A percentile compares a stretch with the other conserved stretches of the same genome.
Conservation (phyloP, 768 basidiomycete species). For the Tricholoma matsutake region DNA sequence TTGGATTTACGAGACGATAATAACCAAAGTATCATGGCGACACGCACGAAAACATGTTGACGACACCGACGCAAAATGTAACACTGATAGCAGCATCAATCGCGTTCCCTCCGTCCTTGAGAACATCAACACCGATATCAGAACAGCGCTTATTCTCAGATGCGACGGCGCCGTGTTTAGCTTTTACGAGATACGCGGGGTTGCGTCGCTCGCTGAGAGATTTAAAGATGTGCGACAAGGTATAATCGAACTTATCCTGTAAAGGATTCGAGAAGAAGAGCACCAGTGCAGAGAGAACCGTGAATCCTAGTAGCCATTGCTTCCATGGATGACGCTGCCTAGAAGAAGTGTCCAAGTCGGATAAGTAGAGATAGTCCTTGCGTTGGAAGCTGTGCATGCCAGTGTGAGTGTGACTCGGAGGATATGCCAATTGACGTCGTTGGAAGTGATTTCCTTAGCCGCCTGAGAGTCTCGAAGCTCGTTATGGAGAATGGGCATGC, state of each 20-base stretch:
- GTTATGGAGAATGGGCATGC: no score
- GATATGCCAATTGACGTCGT: no score
- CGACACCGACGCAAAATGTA: slow-evolving; percentile 74
- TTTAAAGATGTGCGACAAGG: neutral
- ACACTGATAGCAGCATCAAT: slow-evolving; percentile 84
- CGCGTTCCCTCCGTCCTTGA: slow-evolving; percentile 86
- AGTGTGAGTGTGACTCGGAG: no score
- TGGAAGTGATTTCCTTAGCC: no score
- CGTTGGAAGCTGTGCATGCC: neutral
- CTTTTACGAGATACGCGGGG: slow-evolving; percentile 50
- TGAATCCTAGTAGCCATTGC: slow-evolving; percentile 4
- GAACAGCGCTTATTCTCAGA: slow-evolving; percentile 87
- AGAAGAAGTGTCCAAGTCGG: neutral
- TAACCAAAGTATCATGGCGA: neutral
- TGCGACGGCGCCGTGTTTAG: slow-evolving; percentile 81
- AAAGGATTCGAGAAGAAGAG: neutral
- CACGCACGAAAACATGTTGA: slow-evolving; percentile 88
- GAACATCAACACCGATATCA: slow-evolving; percentile 70
- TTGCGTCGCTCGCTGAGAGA: slow-evolving; percentile 22
- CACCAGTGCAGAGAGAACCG: neutral
- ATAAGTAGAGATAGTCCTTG: neutral
- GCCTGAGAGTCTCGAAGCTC: no score
- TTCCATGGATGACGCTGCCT: slow-evolving; percentile 1
- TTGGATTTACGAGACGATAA: neutral
- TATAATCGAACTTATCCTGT: neutral